These are phyloP conservation scores for Schwanniomyces vanrijiae DNA, from an alignment of 805 yeast genomes.

Conservation along the genomic window DNA sequence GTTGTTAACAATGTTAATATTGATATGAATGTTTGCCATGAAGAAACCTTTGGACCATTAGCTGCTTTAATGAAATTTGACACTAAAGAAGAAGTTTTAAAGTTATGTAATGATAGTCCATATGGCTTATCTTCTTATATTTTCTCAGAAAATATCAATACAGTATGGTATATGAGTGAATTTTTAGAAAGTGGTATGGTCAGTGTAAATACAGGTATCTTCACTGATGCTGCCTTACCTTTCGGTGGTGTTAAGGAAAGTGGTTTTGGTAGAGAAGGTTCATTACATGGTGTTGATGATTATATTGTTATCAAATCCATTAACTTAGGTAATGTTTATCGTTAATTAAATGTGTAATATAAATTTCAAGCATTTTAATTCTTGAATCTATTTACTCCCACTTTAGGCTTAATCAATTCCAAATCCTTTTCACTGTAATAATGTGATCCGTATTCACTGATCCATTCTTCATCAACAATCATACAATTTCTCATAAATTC, in stretches of 20 bases:
- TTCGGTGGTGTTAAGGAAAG: conserved; percentile 79
- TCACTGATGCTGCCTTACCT: conserved; percentile 61
- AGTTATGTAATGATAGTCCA: conserved; percentile 52
- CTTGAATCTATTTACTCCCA: conserved; percentile 1
- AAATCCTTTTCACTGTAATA: conserved; percentile 34
- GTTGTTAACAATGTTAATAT: conserved; percentile 52
- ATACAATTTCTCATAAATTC: conserved; percentile 86
- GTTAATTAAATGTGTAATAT: conserved; percentile 1
- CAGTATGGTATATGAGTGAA: conserved; percentile 52
- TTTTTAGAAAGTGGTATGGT: conserved; percentile 67
- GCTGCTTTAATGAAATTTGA: conserved; percentile 57
- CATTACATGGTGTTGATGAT: conserved; percentile 73
- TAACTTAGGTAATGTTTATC: conserved; percentile 46
- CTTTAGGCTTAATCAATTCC: conserved; percentile 9
- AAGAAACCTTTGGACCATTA: conserved; percentile 69
- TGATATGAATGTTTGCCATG: conserved; percentile 49
- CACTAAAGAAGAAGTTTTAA: conserved; percentile 52
- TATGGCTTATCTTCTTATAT: conserved; percentile 63
- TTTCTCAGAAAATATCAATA: conserved; percentile 52
- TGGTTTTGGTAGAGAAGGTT: conserved; percentile 82
- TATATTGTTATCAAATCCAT: conserved; percentile 59
- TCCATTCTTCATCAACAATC: conserved; percentile 71
- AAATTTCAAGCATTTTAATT: background rate
- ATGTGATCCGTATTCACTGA: conserved; percentile 73
- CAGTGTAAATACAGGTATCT: conserved; percentile 57